Base-by-base conservation (phyloP, 345 rosid genomes). In the Punica granatum region DNA sequence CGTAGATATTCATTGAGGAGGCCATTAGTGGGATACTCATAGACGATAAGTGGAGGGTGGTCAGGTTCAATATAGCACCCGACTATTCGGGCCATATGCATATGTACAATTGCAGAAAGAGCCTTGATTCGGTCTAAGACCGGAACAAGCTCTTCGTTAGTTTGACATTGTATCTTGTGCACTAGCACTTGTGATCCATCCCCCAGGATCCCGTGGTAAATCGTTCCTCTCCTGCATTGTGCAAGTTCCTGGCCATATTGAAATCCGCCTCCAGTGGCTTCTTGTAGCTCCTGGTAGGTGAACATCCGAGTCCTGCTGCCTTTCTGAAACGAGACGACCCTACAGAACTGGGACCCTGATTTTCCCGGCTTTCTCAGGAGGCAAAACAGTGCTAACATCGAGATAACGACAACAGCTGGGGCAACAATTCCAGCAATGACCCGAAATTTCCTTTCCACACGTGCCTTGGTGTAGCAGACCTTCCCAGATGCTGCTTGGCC, bases 11-110 rank as follows among this genome's bases (percentile, higher is more conserved):
- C 86, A 51, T 75, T 80, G 59, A 92, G 72, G 21, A 79, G 80
- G 33, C 96, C 93, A 39, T 86, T 87, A 21, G 84, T 88, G 0
- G 88, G 92, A 72, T 82, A 83, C 67, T 89, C 92, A 39, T 92
- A 89, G 37, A 86, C 92, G 25, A 88, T 80, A 6, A 84, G 70
- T 6, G 87, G 83, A 15, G 74, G 73, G 73, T 79, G 73, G 66
- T 83, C 83, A 31, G 33, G 61, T 56, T 87, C 92, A 23, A 86
- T 78, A 44, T 90, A 89, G 74, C 87, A 89, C 42, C 94, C 98
- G 15, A 92, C 65, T 53, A 86, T 65, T 31, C 87, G 78, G 0
- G 98, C 94, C 63, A 89, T 80, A 75, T 83, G 87, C 78, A 82
- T 67, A 67, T 89, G 94, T 63, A 75, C 60, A 70, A 88, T 75